phyloP scores from a whole-genome alignment of 495 filamentous ascomycete species.

The Talaromyces borbonicus region DNA sequence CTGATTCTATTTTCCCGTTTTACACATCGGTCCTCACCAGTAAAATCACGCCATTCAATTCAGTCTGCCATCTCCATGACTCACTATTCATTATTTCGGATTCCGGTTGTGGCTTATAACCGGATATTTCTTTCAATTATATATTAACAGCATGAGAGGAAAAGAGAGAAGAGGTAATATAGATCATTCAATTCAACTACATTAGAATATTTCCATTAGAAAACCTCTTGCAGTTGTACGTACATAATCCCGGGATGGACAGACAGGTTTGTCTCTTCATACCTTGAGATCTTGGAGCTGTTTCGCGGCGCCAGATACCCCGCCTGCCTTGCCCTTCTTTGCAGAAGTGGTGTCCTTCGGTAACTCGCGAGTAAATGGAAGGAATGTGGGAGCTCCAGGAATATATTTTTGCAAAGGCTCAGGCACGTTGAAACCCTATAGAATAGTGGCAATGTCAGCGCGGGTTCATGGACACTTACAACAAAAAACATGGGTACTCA shows the following conservation, averaged over 20 bases:
- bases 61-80: background rate
- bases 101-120: background rate
- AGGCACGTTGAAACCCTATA: constrained; percentile 72
- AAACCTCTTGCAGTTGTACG: too few species aligned
- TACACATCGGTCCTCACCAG: background rate
- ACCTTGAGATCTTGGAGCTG: constrained; percentile 34
- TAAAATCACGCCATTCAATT: background rate
- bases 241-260: too few species aligned
- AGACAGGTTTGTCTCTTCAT: too few species aligned
- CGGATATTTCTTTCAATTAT: background rate
- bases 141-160: too few species aligned
- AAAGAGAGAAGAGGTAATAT: too few species aligned
- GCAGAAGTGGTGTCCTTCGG: constrained; percentile 61
- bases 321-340: constrained; percentile 39
- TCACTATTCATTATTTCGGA: background rate
- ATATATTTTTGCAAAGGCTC: constrained; percentile 87
- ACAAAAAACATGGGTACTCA: constrained; percentile 23
- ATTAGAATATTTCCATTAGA: too few species aligned
- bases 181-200: too few species aligned
- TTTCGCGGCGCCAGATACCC: constrained; percentile 25
- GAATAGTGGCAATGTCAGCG: background rate
- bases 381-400: constrained; percentile 76
- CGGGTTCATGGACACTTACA: background rate
- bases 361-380: constrained; percentile 77
- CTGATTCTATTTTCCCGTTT: background rate